phyloP scores from a whole-genome alignment of 192 early-diverging fungal genomes.

The Coemansia aciculifera region DNA sequence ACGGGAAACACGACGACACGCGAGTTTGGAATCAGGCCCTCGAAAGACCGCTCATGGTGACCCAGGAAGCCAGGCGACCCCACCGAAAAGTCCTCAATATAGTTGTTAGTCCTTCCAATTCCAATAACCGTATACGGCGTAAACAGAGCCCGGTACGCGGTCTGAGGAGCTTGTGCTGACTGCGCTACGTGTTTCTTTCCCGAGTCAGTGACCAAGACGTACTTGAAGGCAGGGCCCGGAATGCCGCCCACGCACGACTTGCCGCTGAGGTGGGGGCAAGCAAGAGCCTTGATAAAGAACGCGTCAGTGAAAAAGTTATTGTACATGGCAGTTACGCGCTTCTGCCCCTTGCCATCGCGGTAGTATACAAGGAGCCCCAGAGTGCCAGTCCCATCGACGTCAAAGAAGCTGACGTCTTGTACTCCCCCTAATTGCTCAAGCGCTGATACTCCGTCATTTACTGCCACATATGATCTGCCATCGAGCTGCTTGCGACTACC shows the following conservation, averaged over 20 bases:
- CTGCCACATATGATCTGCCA: slow-evolving; percentile 64
- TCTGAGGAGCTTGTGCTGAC: slow-evolving; percentile 78
- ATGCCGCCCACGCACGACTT: slow-evolving; percentile 79
- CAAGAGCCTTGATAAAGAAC: slow-evolving; percentile 84
- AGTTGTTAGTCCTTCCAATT: slow-evolving; percentile 92
- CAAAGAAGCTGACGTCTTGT: slow-evolving; percentile 77
- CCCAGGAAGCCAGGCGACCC: slow-evolving; percentile 54
- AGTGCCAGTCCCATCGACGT: slow-evolving; percentile 87
- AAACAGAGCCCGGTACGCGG: slow-evolving; percentile 71
- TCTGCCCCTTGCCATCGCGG: slow-evolving; percentile 24
- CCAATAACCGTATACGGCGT: slow-evolving; percentile 85
- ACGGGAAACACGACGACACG: slow-evolving; percentile 81
- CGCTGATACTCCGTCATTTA: slow-evolving; percentile 65
- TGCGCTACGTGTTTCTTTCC: slow-evolving; percentile 78
- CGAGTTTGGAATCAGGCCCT: slow-evolving; percentile 92
- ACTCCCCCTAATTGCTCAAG: slow-evolving; percentile 56
- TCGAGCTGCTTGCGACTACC: slow-evolving; percentile 45
- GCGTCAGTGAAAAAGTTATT: slow-evolving; percentile 95
- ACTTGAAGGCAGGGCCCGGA: slow-evolving; percentile 84
- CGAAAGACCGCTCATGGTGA: slow-evolving; percentile 48
- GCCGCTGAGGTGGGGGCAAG: slow-evolving; percentile 60
- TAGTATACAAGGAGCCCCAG: slow-evolving; percentile 74
- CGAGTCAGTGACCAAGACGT: slow-evolving; percentile 75
- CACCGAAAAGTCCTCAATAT: slow-evolving; percentile 91
- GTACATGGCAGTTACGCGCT: slow-evolving; percentile 62